These are phyloP conservation scores for Syncephalastrum racemosum DNA, from an alignment of 371 early-diverging fungal genomes.

Conservation along the genomic window DNA sequence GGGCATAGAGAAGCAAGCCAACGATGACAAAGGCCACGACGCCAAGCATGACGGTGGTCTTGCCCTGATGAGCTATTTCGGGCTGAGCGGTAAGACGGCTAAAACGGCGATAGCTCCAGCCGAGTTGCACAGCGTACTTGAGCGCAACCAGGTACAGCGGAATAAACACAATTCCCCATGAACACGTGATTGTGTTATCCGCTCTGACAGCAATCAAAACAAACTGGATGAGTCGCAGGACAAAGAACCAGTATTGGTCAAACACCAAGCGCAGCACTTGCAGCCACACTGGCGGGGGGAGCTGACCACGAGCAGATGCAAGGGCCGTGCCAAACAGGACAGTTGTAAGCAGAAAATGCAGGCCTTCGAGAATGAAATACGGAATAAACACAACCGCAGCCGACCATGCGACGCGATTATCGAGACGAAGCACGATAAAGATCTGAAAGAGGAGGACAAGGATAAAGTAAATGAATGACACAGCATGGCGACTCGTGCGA, in stretches of 20 bases:
- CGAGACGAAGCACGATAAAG: conserved; percentile 53
- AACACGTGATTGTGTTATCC: conserved; percentile 51
- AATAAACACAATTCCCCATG: conserved; percentile 81
- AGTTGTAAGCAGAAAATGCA: conserved; percentile 39
- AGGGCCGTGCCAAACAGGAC: conserved; percentile 25
- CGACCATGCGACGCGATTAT: conserved; percentile 49
- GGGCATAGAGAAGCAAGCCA: conserved; percentile 62
- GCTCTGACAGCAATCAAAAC: conserved; percentile 65
- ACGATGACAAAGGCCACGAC: conserved; percentile 51
- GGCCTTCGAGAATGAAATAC: conserved; percentile 66
- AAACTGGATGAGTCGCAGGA: conserved; percentile 54
- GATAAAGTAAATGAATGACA: conserved; percentile 29
- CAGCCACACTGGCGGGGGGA: not conserved
- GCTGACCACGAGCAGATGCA: conserved; percentile 6
- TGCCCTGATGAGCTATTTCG: conserved; percentile 54
- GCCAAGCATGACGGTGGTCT: conserved; percentile 49
- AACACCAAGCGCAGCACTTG: conserved; percentile 19
- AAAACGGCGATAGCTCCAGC: conserved; percentile 45
- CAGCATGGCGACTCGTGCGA: conserved; percentile 9
- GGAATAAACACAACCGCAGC: conserved; percentile 68
- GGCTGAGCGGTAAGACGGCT: conserved; percentile 45
- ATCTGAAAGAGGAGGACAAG: conserved; percentile 51
- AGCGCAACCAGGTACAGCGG: conserved; percentile 73
- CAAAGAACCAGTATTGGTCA: conserved; percentile 59
- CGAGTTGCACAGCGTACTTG: conserved; percentile 55